Conservation (phyloP, 225 moss, liverwort and hornwort genomes). For the Marchantia paleacea region DNA sequence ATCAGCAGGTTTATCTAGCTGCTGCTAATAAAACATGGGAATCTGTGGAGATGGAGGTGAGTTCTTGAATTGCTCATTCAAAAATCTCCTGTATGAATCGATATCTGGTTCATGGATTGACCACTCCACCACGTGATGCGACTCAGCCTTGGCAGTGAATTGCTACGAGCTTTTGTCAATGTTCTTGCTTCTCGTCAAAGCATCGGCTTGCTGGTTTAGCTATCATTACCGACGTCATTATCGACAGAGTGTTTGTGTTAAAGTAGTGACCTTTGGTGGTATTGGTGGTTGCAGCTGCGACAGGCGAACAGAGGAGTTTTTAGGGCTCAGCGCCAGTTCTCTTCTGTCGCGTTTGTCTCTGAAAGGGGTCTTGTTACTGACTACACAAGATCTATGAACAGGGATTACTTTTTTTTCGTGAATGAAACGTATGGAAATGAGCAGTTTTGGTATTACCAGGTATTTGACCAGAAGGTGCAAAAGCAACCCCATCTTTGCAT, state of each 20-base stretch:
- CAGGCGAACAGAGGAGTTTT: slow-evolving; percentile 34
- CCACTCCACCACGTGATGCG: too few species aligned
- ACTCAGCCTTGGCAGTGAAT: too few species aligned
- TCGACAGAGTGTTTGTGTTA: too few species aligned
- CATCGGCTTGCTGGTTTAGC: too few species aligned
- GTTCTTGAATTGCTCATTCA: background rate
- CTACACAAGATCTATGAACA: slow-evolving; percentile 11
- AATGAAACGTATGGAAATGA: slow-evolving; percentile 23
- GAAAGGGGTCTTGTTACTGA: slow-evolving; percentile 30
- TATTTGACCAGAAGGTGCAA: slow-evolving; percentile 22
- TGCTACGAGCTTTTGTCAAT: too few species aligned
- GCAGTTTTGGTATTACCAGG: slow-evolving; percentile 37
- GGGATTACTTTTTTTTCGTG: slow-evolving; percentile 30
- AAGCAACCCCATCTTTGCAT: slow-evolving; percentile 2
- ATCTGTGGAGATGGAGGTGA: slow-evolving; percentile 31
- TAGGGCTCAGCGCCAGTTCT: slow-evolving; percentile 21
- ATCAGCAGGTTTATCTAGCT: slow-evolving; percentile 30
- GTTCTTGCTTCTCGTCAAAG: too few species aligned
- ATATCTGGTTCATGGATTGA: too few species aligned
- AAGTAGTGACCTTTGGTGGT: too few species aligned
- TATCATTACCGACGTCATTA: too few species aligned
- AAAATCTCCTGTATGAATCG: background rate
- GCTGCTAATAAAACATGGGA: slow-evolving; percentile 29
- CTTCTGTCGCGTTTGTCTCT: slow-evolving; percentile 37
- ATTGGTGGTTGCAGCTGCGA: slow-evolving; percentile 30